These are phyloP conservation scores for Poa pratensis DNA, from an alignment of 176 grass and related monocot species.

Conservation along the genomic window DNA sequence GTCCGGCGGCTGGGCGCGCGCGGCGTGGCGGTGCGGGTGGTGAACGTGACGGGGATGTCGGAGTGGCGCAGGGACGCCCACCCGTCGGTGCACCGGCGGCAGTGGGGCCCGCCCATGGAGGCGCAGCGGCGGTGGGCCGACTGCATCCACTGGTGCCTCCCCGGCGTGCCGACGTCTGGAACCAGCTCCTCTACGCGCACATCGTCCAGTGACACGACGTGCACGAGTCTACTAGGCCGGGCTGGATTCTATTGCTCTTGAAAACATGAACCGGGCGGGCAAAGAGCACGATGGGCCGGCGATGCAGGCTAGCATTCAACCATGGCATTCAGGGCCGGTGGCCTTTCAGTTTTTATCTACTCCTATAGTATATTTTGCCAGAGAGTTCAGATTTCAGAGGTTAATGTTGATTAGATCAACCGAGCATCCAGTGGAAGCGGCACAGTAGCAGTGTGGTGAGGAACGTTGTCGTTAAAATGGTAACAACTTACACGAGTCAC, in stretches of 20 bases:
- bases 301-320: too few relatives aligned
- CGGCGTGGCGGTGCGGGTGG: conserved; percentile 63
- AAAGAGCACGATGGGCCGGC: too few relatives aligned
- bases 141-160: conserved; percentile 95
- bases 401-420: too few relatives aligned
- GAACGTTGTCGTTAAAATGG: background rate
- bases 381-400: too few relatives aligned
- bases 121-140: conserved; percentile 58
- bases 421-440: too few relatives aligned
- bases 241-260: background rate
- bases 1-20: conserved; percentile 47
- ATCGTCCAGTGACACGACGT: too few relatives aligned
- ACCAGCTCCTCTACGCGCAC: conserved; percentile 67
- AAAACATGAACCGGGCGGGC: too few relatives aligned
- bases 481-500: background rate
- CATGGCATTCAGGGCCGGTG: too few relatives aligned
- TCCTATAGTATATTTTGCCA: too few relatives aligned
- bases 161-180: conserved; percentile 94
- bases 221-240: background rate
- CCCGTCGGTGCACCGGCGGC: conserved; percentile 75
- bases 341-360: too few relatives aligned
- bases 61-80: conserved; percentile 83
- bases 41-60: conserved; percentile 78
- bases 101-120: conserved; percentile 61
- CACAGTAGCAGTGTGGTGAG: too few relatives aligned